These are phyloP conservation scores for Saccharomycopsis fodiens DNA, from an alignment of 805 yeast genomes.

Conservation along the genomic window DNA sequence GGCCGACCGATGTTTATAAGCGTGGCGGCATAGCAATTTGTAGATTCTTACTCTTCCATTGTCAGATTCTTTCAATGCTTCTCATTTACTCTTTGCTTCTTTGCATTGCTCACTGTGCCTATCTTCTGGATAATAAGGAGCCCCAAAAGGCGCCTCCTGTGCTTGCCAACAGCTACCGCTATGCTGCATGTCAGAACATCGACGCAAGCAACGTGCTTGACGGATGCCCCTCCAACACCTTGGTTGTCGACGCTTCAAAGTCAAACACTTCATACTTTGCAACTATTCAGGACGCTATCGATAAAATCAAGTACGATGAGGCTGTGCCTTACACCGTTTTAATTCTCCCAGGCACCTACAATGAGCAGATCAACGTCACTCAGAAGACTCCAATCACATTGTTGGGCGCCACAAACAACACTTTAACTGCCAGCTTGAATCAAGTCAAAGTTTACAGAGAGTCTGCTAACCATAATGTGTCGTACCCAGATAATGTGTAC, in stretches of 20 bases:
- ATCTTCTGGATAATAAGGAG: not conserved
- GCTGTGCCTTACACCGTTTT: conserved; percentile 1
- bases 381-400: conserved; percentile 7
- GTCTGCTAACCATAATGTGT: conserved; percentile 2
- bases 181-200: conserved; percentile 1
- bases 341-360: conserved; percentile 7
- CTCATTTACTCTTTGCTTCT: not conserved
- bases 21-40: too few species aligned
- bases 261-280: not conserved
- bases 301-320: not conserved
- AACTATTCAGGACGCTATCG: conserved; percentile 8
- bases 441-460: conserved; percentile 2
- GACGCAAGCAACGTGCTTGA: not conserved
- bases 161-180: conserved; percentile 1
- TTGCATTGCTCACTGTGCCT: not conserved
- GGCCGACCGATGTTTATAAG: too few species aligned
- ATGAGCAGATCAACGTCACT: conserved; percentile 8
- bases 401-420: conserved; percentile 5
- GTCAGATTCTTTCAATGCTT: too few species aligned
- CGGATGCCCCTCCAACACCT: conserved; percentile 2
- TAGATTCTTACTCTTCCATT: too few species aligned
- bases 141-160: not conserved
- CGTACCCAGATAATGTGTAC: conserved; percentile 7
- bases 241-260: not conserved
- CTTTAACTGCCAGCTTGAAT: not conserved